phyloP scores from a whole-genome alignment of 225 moss, liverwort and hornwort species.

The Antitrichia curtipendula region DNA sequence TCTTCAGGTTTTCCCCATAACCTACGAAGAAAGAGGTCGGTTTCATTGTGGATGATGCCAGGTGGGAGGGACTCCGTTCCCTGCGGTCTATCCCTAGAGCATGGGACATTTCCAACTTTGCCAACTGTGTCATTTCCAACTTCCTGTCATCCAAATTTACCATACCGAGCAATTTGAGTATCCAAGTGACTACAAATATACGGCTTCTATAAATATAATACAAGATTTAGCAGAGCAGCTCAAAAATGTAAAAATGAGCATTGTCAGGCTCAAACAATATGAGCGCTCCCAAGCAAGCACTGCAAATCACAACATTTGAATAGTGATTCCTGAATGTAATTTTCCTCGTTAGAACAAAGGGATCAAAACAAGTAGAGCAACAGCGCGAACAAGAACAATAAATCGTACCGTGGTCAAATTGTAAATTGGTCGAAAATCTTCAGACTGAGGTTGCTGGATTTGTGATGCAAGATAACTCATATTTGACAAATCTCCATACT shows the following conservation, averaged over 20 bases:
- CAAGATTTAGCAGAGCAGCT: background rate
- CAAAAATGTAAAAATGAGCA: background rate
- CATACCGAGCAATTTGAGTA: background rate
- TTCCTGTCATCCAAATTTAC: conserved; percentile 16
- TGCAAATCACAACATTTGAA: background rate
- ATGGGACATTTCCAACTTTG: background rate
- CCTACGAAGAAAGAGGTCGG: conserved; percentile 44
- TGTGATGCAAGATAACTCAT: conserved; percentile 3
- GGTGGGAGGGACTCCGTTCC: conserved; percentile 38
- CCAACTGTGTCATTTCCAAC: background rate
- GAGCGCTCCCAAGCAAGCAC: background rate
- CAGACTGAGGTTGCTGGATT: conserved; percentile 16
- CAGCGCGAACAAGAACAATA: background rate
- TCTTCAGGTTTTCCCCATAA: conserved; percentile 50
- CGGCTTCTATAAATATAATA: background rate
- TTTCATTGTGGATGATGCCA: conserved; percentile 17
- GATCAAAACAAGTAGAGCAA: background rate
- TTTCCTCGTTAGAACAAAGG: background rate
- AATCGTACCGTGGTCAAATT: conserved; percentile 3
- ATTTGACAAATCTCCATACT: conserved; percentile 14
- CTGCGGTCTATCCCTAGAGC: conserved; percentile 22
- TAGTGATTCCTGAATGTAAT: background rate
- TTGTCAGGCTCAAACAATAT: background rate
- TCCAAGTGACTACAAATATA: background rate
- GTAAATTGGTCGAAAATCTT: conserved; percentile 8